Evolutionary conservation across 192 early-diverging fungal species (phyloP), one percentile per base, ranked within the genome.

Genomic region (Rhizophagus clarus): DNA sequence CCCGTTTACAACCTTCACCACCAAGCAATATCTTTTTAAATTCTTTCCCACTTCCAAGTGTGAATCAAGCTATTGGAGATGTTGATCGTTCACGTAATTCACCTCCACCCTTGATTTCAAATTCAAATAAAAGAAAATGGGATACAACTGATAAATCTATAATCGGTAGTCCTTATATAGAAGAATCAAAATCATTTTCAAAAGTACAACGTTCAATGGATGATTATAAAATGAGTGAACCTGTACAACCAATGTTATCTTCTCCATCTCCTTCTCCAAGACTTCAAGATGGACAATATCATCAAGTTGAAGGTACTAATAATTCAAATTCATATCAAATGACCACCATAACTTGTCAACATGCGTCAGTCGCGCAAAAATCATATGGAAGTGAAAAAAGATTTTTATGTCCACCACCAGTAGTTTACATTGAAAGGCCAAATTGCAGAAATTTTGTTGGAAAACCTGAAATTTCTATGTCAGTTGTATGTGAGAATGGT

Each of bases 381-480:
- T 96, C 95, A 14, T 98, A 98, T 87, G 96, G 96, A 15, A 89
- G 89, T 77, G 96, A 98, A 82, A 98, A 97, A 82, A 89, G 96
- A 4, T 94, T 93, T 78, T 79, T 94, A 71, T 93, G 92, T 77
- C 93, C 94, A 61, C 93, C 94, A 28, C 94, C 94, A 4, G 89
- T 92, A 14, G 90, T 95, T 17, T 85, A 87, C 61, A 84, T 94
- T 77, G 81, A 90, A 28, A 77, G 80, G 15, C 81, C 86, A n/a
- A 78, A 81, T 32, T 49, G 72, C 20, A 82, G 81, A 11, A 77
- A 80, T 64, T 77, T 87, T 31, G 82, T 88, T 37, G 87, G 85
- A 73, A 87, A 88, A 67, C 87, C 91, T 20, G 88, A 90, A 37
- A 84, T 91, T 76, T 76, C 89, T 74, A 90, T 92, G 83, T 91